These are phyloP conservation scores for Cladosporium sp. DNA, from an alignment of 2,329 filamentous ascomycete genomes.

Conservation along the genomic window DNA sequence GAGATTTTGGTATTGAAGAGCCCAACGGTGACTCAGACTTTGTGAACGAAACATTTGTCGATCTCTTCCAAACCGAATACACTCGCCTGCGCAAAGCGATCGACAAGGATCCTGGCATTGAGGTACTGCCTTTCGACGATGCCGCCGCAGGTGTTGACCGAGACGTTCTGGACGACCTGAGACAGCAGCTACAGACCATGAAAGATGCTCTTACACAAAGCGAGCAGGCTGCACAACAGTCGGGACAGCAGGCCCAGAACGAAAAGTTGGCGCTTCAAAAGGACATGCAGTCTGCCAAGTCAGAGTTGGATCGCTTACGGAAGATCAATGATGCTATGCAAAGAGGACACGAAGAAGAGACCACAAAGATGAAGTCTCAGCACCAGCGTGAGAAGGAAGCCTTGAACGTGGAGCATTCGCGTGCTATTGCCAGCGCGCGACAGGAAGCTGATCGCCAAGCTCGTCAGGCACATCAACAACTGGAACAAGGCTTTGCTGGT, in stretches of 20 bases:
- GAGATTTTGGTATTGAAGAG: slow-evolving; percentile 77
- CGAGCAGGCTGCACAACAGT: slow-evolving; percentile 55
- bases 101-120: slow-evolving; percentile 85
- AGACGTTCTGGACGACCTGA: slow-evolving; percentile 83
- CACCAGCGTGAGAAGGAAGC: slow-evolving; percentile 39
- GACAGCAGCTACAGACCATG: slow-evolving; percentile 73
- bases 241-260: slow-evolving; percentile 59
- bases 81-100: slow-evolving; percentile 80
- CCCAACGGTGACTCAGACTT: slow-evolving; percentile 27
- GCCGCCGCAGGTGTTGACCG: slow-evolving; percentile 91
- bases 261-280: slow-evolving; percentile 48
- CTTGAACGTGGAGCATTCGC: slow-evolving; percentile 37
- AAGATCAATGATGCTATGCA: slow-evolving; percentile 71
- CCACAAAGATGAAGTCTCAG: slow-evolving; percentile 49
- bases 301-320: slow-evolving; percentile 56
- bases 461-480: slow-evolving; percentile 23
- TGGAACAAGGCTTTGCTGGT: slow-evolving; percentile 20
- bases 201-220: slow-evolving; percentile 59
- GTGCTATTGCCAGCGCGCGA: slow-evolving; percentile 28
- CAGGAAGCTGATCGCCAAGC: slow-evolving; percentile 31
- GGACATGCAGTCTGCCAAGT: slow-evolving; percentile 42
- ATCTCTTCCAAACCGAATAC: slow-evolving; percentile 96
- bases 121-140: slow-evolving; percentile 77
- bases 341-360: slow-evolving; percentile 62
- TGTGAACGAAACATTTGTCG: slow-evolving; percentile 74